Percentiles rank a stretch among this genome's conserved stretches.
Conservation (phyloP, 1,284 basidiomycete genomes). For the Cerrena zonata region DNA sequence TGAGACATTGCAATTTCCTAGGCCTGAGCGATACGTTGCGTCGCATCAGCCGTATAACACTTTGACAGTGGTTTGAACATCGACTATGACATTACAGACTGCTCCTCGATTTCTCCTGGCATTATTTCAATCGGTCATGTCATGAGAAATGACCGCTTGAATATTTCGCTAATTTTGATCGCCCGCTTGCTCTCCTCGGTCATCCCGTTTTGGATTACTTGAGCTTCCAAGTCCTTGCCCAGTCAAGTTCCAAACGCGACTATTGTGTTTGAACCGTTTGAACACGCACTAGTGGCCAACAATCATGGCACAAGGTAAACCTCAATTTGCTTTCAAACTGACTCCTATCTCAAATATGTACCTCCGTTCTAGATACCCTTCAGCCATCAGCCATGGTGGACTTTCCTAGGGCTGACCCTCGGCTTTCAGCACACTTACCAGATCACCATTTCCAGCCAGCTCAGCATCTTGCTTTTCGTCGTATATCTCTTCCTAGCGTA, state of each 20-base stretch:
- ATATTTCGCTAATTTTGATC: background rate
- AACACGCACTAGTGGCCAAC: background rate
- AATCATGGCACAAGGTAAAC: slow-evolving; percentile 8
- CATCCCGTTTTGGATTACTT: background rate
- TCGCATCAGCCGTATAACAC: too few species aligned
- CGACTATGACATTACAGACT: too few species aligned
- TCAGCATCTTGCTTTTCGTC: slow-evolving; percentile 57
- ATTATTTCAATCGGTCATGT: background rate
- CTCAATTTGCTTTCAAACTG: background rate
- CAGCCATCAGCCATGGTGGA: slow-evolving; percentile 24
- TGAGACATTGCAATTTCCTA: too few species aligned
- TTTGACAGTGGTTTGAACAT: background rate
- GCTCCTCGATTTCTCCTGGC: background rate
- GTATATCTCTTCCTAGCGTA: slow-evolving; percentile 67
- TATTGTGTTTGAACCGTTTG: background rate
- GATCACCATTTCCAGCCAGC: slow-evolving; percentile 26
- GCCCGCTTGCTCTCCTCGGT: background rate
- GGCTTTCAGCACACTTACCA: slow-evolving; percentile 15
- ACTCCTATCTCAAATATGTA: too few species aligned
- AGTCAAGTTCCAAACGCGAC: background rate
- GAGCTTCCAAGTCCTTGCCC: background rate
- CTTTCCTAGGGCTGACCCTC: slow-evolving; percentile 26
- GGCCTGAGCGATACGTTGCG: too few species aligned
- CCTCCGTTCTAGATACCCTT: slow-evolving; percentile 2
- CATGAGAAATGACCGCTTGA: background rate